phyloP scores from a whole-genome alignment of 129 eudicot species.

The Pseudognaphalium luteoalbum region DNA sequence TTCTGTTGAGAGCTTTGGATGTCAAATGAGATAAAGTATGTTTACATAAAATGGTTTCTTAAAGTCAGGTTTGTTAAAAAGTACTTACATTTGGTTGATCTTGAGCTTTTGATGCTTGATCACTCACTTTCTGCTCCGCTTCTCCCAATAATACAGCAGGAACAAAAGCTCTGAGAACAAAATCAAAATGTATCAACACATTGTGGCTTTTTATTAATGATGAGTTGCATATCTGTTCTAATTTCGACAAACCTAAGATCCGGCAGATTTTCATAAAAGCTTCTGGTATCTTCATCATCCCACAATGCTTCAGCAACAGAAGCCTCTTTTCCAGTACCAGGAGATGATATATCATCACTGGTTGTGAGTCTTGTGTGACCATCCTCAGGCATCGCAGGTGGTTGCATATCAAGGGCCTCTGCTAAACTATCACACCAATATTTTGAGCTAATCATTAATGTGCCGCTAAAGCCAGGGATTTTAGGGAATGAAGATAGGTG shows the following conservation, averaged over 20 bases:
- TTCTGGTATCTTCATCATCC: constrained; percentile 97
- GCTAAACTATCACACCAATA: constrained; percentile 61
- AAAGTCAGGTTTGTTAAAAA: not conserved
- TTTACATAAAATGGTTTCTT: not conserved
- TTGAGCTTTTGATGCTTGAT: constrained; percentile 69
- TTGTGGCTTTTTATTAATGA: not conserved
- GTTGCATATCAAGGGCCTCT: constrained; percentile 95
- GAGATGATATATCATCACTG: constrained; percentile 68
- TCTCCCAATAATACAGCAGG: constrained; percentile 97
- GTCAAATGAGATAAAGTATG: not conserved
- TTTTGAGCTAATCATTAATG: not conserved
- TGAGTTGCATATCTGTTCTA: constrained; percentile 9
- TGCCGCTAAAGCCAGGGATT: not conserved
- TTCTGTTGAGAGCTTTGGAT: not conserved
- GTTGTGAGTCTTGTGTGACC: constrained; percentile 89
- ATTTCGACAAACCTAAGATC: constrained; percentile 73
- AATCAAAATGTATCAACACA: constrained; percentile 15
- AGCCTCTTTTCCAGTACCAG: constrained; percentile 75
- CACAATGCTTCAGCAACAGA: constrained; percentile 78
- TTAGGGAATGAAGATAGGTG: not conserved
- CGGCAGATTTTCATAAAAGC: constrained; percentile 88
- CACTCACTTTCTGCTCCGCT: constrained; percentile 69
- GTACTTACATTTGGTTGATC: constrained; percentile 65
- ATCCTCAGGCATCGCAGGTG: constrained; percentile 98
- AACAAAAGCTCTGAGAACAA: constrained; percentile 80